phyloP scores from a whole-genome alignment of 495 filamentous ascomycete genomes.

The Neurospora sp. region DNA sequence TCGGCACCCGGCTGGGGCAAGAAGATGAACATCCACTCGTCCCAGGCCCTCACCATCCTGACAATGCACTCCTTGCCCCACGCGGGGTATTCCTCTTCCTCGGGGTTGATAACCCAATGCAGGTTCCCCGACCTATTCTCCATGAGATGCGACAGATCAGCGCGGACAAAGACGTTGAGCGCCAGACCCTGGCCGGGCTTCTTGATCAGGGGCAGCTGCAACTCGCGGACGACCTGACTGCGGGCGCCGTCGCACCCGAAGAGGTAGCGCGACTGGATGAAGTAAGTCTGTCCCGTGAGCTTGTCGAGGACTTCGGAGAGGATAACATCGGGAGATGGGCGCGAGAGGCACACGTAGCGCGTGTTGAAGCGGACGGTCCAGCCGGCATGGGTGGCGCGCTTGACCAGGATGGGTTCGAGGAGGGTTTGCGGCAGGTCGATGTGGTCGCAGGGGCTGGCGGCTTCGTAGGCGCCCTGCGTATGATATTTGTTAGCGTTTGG shows the following conservation, averaged over 20 bases:
- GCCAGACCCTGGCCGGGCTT: slow-evolving; percentile 45
- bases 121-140: slow-evolving; percentile 42
- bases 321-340: slow-evolving; percentile 19
- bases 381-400: slow-evolving; percentile 31
- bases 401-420: slow-evolving; percentile 42
- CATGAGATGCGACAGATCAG: slow-evolving; percentile 42
- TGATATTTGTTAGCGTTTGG: slow-evolving; percentile 1
- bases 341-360: slow-evolving; percentile 22
- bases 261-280: slow-evolving; percentile 42
- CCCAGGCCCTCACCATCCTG: slow-evolving; percentile 35
- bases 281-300: slow-evolving; percentile 31
- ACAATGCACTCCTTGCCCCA: slow-evolving; percentile 28
- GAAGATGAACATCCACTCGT: slow-evolving; percentile 39
- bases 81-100: slow-evolving; percentile 20
- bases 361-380: slow-evolving; percentile 38
- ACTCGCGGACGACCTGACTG: slow-evolving; percentile 39
- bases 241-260: slow-evolving; percentile 50
- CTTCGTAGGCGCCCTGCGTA: slow-evolving; percentile 42
- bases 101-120: slow-evolving; percentile 40
- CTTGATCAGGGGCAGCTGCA: slow-evolving; percentile 38
- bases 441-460: slow-evolving; percentile 36
- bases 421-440: slow-evolving; percentile 42
- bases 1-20: slow-evolving; percentile 22
- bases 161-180: slow-evolving; percentile 43
- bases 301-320: slow-evolving; percentile 34